Percentiles rank a stretch among this genome's conserved stretches.
Conservation (phyloP, 1,139 yeast genomes). For the Blastobotrys capitulatus region DNA sequence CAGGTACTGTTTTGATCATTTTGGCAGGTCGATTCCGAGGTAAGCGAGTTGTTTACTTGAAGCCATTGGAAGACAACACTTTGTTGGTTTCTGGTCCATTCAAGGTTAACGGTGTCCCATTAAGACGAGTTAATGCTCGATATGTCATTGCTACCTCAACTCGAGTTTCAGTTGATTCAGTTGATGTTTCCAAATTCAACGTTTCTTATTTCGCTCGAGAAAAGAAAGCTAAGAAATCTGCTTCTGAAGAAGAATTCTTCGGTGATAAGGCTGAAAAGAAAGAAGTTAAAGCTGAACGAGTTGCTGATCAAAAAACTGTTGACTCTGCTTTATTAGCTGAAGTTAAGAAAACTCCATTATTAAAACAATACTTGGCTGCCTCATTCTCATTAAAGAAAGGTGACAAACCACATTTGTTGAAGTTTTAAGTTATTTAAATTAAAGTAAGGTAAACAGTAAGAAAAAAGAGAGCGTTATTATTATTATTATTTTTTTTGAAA, state of each 20-base stretch:
- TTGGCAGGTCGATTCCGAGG: constrained; percentile 99
- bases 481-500: too few species aligned
- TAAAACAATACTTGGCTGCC: constrained; percentile 95
- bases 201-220: constrained; percentile 98
- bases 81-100: constrained; percentile 98
- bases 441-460: too few species aligned
- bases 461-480: too few species aligned
- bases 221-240: constrained; percentile 69
- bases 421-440: constrained; percentile 54
- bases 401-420: constrained; percentile 98
- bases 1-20: constrained; percentile 97
- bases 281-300: constrained; percentile 89
- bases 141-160: constrained; percentile 99
- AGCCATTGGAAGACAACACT: constrained; percentile 98
- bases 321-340: constrained; percentile 92
- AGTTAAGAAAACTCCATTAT: constrained; percentile 97
- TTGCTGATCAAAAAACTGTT: constrained; percentile 95
- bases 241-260: constrained; percentile 95
- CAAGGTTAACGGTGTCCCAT: constrained; percentile 99
- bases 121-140: constrained; percentile 98
- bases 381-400: constrained; percentile 98
- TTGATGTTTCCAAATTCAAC: constrained; percentile 88
- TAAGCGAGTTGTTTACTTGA: constrained; percentile 98
- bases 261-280: constrained; percentile 81
- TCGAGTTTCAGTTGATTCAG: constrained; percentile 70